Conservation (phyloP, 495 filamentous ascomycete species). For the Platismatia glauca region DNA sequence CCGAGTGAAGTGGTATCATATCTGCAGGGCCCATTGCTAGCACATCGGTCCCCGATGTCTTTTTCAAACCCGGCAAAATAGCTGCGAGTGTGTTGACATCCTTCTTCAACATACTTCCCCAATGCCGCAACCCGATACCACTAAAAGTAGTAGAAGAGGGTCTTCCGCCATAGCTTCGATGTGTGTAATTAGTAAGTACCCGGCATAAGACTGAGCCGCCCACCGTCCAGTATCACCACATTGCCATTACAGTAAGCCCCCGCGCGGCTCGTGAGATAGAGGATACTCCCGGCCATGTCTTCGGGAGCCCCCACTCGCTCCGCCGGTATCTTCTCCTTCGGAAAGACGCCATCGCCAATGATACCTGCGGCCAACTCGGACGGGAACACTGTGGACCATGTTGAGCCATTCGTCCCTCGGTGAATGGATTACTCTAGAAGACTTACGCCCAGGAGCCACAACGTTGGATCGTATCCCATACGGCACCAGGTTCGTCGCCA, state of each 20-base stretch:
- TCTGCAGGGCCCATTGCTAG: no score
- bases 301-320: conserved; percentile 43
- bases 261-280: conserved; percentile 54
- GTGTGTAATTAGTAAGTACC: conserved; percentile 31
- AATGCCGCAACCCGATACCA: background rate
- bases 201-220: conserved; percentile 41
- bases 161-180: background rate
- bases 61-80: no score
- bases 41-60: no score
- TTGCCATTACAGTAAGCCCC: conserved; percentile 51
- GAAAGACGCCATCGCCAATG: conserved; percentile 30
- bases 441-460: conserved; percentile 54
- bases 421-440: background rate
- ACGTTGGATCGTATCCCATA: conserved; percentile 53
- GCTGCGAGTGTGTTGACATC: no score
- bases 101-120: background rate
- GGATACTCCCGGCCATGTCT: conserved; percentile 54
- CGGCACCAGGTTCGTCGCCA: conserved; percentile 42
- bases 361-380: conserved; percentile 48
- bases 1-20: no score
- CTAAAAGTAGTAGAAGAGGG: background rate
- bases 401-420: background rate
- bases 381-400: conserved; percentile 40
- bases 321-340: conserved; percentile 39
- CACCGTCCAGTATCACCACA: conserved; percentile 51